These are phyloP conservation scores for Suillus fuscotomentosus DNA, from an alignment of 768 basidiomycete genomes.

Conservation along the genomic window DNA sequence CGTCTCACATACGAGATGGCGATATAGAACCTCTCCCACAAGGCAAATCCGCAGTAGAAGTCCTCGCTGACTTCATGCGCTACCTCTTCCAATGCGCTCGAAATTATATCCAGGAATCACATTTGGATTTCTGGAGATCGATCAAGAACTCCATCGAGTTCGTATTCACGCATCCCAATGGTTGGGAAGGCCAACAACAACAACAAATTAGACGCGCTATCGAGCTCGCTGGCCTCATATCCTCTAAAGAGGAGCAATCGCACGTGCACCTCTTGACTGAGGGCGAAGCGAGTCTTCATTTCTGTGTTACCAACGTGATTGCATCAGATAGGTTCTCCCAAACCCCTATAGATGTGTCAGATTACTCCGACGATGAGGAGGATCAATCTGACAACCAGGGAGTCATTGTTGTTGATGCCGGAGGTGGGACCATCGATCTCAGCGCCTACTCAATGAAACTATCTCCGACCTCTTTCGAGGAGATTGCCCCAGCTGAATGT, in stretches of 20 bases:
- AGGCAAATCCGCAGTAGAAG: constrained; percentile 16
- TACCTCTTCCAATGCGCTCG: constrained; percentile 26
- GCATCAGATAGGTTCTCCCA: constrained; percentile 26
- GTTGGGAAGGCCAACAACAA: constrained; percentile 31
- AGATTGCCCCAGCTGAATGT: constrained; percentile 35
- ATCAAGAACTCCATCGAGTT: constrained; percentile 20
- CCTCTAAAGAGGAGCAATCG: constrained; percentile 8
- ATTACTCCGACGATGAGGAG: not conserved
- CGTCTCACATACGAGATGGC: constrained; percentile 21
- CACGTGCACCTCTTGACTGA: constrained; percentile 27
- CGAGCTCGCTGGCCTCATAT: constrained; percentile 21
- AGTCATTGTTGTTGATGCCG: constrained; percentile 47
- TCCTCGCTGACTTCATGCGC: constrained; percentile 25
- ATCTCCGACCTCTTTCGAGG: constrained; percentile 27
- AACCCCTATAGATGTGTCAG: constrained; percentile 3
- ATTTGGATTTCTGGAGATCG: constrained; percentile 31
- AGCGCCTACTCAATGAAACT: constrained; percentile 34
- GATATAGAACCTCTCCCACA: constrained; percentile 25
- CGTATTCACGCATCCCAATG: constrained; percentile 29
- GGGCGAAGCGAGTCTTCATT: constrained; percentile 27
- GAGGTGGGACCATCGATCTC: constrained; percentile 38
- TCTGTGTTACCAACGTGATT: constrained; percentile 43
- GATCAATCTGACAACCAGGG: constrained; percentile 30
- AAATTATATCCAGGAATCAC: constrained; percentile 20
- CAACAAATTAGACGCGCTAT: constrained; percentile 27